phyloP scores from a whole-genome alignment of 2,329 filamentous ascomycete genomes.

The Microdochium nivale region DNA sequence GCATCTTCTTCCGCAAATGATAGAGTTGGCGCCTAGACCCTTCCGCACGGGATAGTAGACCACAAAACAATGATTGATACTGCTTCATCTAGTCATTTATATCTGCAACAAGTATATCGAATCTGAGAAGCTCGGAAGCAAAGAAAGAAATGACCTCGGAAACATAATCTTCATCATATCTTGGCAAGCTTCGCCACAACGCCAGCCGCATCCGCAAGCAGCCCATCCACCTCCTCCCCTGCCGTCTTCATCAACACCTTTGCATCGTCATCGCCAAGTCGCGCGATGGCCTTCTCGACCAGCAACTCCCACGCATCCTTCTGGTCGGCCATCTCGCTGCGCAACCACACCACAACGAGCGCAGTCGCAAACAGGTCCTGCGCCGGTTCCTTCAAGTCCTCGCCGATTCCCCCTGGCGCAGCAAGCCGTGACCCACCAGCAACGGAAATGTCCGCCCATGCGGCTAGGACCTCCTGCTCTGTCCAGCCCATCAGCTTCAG shows the following conservation, averaged over 20 bases:
- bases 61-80: no score
- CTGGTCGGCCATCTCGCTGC: slow-evolving; percentile 30
- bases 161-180: no score
- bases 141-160: no score
- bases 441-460: slow-evolving; percentile 3
- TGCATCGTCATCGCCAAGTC: slow-evolving; percentile 24
- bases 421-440: no score
- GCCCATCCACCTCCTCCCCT: background rate
- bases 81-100: no score
- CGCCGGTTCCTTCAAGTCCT: slow-evolving; percentile 17
- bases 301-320: slow-evolving; percentile 57
- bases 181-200: background rate
- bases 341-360: slow-evolving; percentile 39
- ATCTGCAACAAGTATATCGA: no score
- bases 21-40: no score
- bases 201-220: background rate
- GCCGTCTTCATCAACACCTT: background rate
- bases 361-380: slow-evolving; percentile 18
- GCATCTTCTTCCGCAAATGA: no score
- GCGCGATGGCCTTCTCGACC: slow-evolving; percentile 47
- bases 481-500: slow-evolving; percentile 20
- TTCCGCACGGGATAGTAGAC: no score
- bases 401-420: no score
- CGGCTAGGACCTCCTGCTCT: slow-evolving; percentile 5
- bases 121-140: no score